These are phyloP conservation scores for Baorangia bicolor DNA, from an alignment of 768 basidiomycete species.

Conservation along the genomic window DNA sequence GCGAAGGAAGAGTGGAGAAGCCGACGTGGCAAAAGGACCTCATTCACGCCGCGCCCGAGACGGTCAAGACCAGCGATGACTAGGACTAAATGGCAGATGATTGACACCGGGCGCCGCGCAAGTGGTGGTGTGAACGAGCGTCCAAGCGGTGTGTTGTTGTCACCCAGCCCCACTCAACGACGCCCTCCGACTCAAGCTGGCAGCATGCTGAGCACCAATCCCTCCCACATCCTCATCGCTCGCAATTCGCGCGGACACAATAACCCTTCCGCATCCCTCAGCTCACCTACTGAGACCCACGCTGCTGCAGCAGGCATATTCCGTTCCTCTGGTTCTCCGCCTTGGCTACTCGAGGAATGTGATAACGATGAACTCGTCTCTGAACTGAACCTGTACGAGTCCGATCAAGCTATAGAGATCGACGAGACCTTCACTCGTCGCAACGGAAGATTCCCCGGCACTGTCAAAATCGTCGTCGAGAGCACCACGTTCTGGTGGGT, in stretches of 20 bases:
- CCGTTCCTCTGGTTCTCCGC: constrained; percentile 74
- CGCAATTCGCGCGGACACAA: constrained; percentile 76
- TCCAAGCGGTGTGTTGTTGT: neutral
- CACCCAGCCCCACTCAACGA: neutral
- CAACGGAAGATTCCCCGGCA: constrained; percentile 69
- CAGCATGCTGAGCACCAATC: constrained; percentile 45
- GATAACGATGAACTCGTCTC: constrained; percentile 69
- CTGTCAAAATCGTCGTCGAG: constrained; percentile 89
- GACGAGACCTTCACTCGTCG: constrained; percentile 72
- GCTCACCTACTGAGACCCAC: constrained; percentile 85
- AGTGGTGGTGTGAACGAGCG: neutral
- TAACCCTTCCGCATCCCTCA: constrained; percentile 77
- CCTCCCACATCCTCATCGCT: constrained; percentile 86
- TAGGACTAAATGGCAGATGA: too few relatives aligned
- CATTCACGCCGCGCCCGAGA: neutral
- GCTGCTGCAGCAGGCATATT: constrained; percentile 85
- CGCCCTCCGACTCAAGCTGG: neutral
- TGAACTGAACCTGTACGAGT: constrained; percentile 64
- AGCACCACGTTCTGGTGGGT: constrained; percentile 87
- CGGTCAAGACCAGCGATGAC: neutral
- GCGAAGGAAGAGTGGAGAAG: neutral
- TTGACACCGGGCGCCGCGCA: neutral
- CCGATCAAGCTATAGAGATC: constrained; percentile 73
- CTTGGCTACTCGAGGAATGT: constrained; percentile 76
- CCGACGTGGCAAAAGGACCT: neutral